Conservation (phyloP, 2,329 filamentous ascomycete species). For the Xylariaceae sp. region DNA sequence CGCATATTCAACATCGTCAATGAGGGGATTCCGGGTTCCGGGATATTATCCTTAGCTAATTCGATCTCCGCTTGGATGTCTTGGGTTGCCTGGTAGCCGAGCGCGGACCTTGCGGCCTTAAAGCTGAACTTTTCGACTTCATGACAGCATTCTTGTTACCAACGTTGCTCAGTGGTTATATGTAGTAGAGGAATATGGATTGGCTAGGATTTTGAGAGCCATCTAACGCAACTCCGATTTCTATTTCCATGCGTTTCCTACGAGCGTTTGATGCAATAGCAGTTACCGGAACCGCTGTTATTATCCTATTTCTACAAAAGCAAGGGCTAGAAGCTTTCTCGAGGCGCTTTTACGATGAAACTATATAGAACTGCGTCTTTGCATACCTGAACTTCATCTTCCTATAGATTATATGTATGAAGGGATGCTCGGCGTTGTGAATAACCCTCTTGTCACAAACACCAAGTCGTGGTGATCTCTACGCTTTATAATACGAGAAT, state of each 20-base stretch:
- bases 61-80: slow-evolving; percentile 7
- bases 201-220: not conserved
- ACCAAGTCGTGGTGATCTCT: slow-evolving; percentile 23
- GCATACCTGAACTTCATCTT: slow-evolving; percentile 16
- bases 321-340: slow-evolving; percentile 8
- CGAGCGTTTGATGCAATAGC: slow-evolving; percentile 13
- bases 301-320: slow-evolving; percentile 13
- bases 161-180: slow-evolving; percentile 10
- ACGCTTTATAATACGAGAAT: slow-evolving; percentile 19
- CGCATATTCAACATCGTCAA: slow-evolving; percentile 11
- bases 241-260: slow-evolving; percentile 2
- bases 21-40: slow-evolving; percentile 10
- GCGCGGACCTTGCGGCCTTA: not conserved
- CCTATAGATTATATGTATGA: slow-evolving; percentile 16
- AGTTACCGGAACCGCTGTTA: slow-evolving; percentile 12
- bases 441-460: slow-evolving; percentile 17
- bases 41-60: slow-evolving; percentile 4
- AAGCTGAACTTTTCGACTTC: slow-evolving; percentile 5
- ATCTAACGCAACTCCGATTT: not conserved
- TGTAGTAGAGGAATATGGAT: slow-evolving; percentile 12
- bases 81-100: slow-evolving; percentile 18
- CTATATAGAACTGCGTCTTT: slow-evolving; percentile 12
- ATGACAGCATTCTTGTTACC: slow-evolving; percentile 13
- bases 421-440: slow-evolving; percentile 7
- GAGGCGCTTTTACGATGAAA: slow-evolving; percentile 14